Conservation (phyloP, 2,329 filamentous ascomycete genomes). For the Pezicula neosporulosa region DNA sequence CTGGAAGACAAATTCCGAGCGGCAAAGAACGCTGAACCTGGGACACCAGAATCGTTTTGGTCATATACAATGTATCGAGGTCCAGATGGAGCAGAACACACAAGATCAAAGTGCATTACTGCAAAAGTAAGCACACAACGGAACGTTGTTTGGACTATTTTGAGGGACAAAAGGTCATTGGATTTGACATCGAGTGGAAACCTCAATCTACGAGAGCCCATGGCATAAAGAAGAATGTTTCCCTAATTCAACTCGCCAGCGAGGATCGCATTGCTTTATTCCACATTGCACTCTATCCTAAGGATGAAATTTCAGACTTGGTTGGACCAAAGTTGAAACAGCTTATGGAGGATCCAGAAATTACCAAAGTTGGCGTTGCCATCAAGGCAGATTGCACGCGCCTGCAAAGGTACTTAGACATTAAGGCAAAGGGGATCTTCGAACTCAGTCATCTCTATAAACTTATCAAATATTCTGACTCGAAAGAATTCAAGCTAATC, state of each 20-base stretch:
- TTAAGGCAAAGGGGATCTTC: conserved; percentile 65
- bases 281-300: conserved; percentile 66
- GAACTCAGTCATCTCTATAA: conserved; percentile 83
- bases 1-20: conserved; percentile 40
- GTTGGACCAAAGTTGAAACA: conserved; percentile 67
- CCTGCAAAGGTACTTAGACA: conserved; percentile 59
- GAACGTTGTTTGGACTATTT: conserved; percentile 69
- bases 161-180: conserved; percentile 65
- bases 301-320: conserved; percentile 45
- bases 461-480: conserved; percentile 64
- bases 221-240: conserved; percentile 65
- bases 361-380: conserved; percentile 75
- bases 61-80: conserved; percentile 64
- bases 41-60: conserved; percentile 57
- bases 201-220: conserved; percentile 41
- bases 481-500: conserved; percentile 48
- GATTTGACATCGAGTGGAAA: conserved; percentile 89
- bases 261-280: conserved; percentile 76
- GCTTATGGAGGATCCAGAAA: conserved; percentile 66
- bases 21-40: conserved; percentile 43
- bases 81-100: conserved; percentile 40
- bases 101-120: conserved; percentile 73
- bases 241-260: conserved; percentile 78
- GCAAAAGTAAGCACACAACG: conserved; percentile 61
- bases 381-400: conserved; percentile 71